Evolutionary conservation across 345 rosid genomes (phyloP), one percentile per base, ranked within the genome.

Genomic region (Hypericum androsaemum): DNA sequence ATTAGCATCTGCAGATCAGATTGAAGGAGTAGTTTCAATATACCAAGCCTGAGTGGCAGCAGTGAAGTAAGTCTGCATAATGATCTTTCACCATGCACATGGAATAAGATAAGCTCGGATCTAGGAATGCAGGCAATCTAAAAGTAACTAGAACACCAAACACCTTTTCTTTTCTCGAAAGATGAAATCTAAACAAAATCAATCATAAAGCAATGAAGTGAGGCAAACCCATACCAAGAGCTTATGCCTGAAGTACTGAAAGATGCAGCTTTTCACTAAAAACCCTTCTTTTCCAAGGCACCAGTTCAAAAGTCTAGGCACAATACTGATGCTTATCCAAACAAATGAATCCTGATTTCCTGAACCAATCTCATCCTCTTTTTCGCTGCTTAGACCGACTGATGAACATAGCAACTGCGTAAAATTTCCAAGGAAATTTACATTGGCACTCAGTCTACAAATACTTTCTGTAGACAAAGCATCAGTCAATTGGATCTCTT

Each of bases 161-260:
- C n/a, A n/a, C n/a, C 32, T 22, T 22, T 22, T 22, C 32, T 22
- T 22, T 22, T 22, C 32, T 22, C 2, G 32, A 22, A 22, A 22
- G 32, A 22, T 22, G 32, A 22, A n/a, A 22, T 22, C 32, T 4
- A 22, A 22, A 22, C 4, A 22, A 22, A 22, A 22, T 22, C 41
- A 50, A 54, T 10, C 8, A 57, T 10, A 17, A 46, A 57, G 12
- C 52, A 54, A 40, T 40, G 11, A 61, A 54, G 36, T 46, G 35
- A 50, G 12, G 44, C 10, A 68, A 47, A 43, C 59, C 12, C 71
- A 17, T 79, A 90, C 98, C 95, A 90, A 44, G 57, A 84, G 65
- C 63, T 90, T 90, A 72, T 87, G 95, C 43, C 69, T 77, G 67
- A 90, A 80, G 70, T 90, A 90, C 32, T 52, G 77, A 50, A 66